A percentile compares a stretch with the other conserved stretches of the same genome.
These are phyloP conservation scores for Fusarium brevicatenulatum DNA, from an alignment of 2,329 filamentous ascomycete species.

Conservation along the genomic window DNA sequence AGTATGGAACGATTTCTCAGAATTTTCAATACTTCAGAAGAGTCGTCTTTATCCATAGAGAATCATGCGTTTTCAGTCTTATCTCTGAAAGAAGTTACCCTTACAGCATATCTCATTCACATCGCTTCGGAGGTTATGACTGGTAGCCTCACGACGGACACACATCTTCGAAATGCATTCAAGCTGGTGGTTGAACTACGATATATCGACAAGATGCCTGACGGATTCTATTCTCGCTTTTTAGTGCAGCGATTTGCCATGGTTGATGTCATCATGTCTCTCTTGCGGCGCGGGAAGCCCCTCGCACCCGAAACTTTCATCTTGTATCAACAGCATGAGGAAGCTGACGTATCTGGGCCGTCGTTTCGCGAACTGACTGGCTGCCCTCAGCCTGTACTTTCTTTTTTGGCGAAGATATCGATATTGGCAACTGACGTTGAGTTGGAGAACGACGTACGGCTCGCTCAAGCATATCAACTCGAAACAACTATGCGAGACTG, in stretches of 20 bases:
- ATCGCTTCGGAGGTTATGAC: background rate
- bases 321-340: background rate
- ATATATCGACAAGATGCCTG: background rate
- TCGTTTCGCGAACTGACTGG: background rate
- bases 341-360: background rate
- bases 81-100: background rate
- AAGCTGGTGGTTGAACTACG: background rate
- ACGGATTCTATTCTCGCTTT: background rate
- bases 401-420: background rate
- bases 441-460: background rate
- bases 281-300: background rate
- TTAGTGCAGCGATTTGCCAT: background rate
- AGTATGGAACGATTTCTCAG: background rate
- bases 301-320: background rate
- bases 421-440: background rate
- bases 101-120: background rate
- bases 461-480: background rate
- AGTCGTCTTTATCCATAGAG: background rate
- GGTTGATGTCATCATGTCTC: background rate
- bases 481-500: background rate
- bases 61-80: background rate
- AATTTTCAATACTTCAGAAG: no score
- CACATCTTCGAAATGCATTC: background rate
- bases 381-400: background rate
- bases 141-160: background rate